Base-by-base conservation (phyloP, 352 stramenopile genomes). In the Phytophthora citrophthora region DNA sequence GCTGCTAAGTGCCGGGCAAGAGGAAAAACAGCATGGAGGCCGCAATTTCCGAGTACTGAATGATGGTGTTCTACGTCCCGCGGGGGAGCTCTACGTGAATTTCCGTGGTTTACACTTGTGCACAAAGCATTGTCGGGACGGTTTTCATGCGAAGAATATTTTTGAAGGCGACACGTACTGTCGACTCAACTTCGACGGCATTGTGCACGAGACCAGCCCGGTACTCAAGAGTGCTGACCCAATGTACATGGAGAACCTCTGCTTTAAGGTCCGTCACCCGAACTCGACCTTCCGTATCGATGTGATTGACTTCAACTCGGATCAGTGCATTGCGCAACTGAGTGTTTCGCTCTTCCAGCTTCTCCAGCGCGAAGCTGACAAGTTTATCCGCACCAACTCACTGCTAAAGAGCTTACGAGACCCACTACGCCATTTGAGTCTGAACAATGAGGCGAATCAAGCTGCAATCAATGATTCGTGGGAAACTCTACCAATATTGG, bases 161-260 rank as follows among this genome's bases (percentile, higher is more conserved):
- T 96, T 94, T 57, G 86, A 93, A 60, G 88, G 88, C 2, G 88
- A 96, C 34, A 94, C 83, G 18, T 96, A 96, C 62, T 94, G 88
- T 23, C 83, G 88, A 3, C 49, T 96, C 15, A 76, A 68, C 5
- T 81, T 94, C 43, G 86, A 90, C 41, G 76, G 73, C 2, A 70
- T 83, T 16, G 68, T 91, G 10, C 79, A 92, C 47, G 88, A 96
- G 43, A 94, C 88, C 0, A 94, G 81, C 40, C 86, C 87, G 8
- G 88, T 96, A 48, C 68, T 94, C 20, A 94, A 94, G 64, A 96
- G 82, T 50, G 88, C 88, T 0, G 86, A 96, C 44, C 88, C 88
- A 9, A 93, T 96, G 81, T 94, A 87, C 64, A 89, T 91, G 81
- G 88, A 96, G 40, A 76, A 76, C 7, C 68, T 93, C 45, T 96